These are phyloP conservation scores for Cutaneotrichosporon dermatis DNA, from an alignment of 1,284 basidiomycete genomes.

Conservation along the genomic window DNA sequence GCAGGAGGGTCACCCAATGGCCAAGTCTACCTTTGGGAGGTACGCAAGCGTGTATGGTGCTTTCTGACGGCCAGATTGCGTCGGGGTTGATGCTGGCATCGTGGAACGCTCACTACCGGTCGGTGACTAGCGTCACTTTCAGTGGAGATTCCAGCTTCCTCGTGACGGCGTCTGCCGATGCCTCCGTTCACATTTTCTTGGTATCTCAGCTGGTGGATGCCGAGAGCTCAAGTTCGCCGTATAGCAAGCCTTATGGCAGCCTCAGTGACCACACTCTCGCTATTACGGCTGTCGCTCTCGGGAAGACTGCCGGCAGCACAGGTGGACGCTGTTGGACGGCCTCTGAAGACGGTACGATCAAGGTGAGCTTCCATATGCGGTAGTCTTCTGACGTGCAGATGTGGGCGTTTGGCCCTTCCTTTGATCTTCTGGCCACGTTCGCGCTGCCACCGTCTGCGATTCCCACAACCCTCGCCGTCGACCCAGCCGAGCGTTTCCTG, in stretches of 20 bases:
- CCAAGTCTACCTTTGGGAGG: constrained; percentile 93
- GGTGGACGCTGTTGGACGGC: constrained; percentile 59
- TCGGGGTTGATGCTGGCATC: constrained; percentile 83
- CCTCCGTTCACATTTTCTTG: constrained; percentile 82
- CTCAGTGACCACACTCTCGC: constrained; percentile 88
- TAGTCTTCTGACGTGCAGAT: constrained; percentile 48
- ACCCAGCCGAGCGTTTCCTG: constrained; percentile 77
- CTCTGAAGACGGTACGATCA: constrained; percentile 85
- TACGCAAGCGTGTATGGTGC: constrained; percentile 43
- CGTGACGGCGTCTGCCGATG: constrained; percentile 83
- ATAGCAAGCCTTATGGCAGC: constrained; percentile 64
- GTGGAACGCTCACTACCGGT: constrained; percentile 93
- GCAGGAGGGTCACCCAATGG: constrained; percentile 85
- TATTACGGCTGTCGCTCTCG: constrained; percentile 74
- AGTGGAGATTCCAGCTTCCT: constrained; percentile 74
- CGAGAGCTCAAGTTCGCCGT: constrained; percentile 10
- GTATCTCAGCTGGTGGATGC: constrained; percentile 54
- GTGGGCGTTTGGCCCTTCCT: constrained; percentile 72
- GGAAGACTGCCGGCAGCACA: constrained; percentile 49
- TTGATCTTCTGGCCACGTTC: constrained; percentile 75
- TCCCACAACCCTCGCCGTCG: constrained; percentile 63
- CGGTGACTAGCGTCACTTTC: constrained; percentile 75
- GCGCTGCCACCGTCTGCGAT: constrained; percentile 62
- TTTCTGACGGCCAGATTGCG: constrained; percentile 58
- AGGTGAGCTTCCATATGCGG: constrained; percentile 54